Evolutionary conservation across 148 eudicot species (phyloP), one percentile per base, ranked within the genome.

Genomic region (Rhododendron vialii): DNA sequence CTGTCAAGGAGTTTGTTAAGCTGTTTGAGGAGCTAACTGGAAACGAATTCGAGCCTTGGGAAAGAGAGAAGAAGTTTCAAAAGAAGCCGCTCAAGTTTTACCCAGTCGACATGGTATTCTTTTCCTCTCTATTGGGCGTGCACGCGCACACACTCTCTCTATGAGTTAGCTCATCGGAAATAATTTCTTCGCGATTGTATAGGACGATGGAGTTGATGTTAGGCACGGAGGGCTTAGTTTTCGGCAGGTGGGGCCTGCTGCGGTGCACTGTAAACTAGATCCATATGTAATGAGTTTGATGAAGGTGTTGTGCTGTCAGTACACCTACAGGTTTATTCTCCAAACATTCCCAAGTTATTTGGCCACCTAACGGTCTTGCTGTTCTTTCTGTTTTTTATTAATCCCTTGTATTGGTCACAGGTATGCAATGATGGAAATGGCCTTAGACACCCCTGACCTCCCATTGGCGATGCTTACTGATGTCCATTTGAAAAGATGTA

Each of bases 341-440:
- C 75, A 28, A 69, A 69, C 15, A 76, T 41, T 84, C 26, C n/a
- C 15, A 3, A 11, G 4, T 18, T 15, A 36, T 30, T 5, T 63
- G 41, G 36, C 20, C 51, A 77, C 47, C 51, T 20, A 15, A 36
- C 38, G 3, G 9, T 17, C 30, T 24, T 45, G 0, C 69, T 18
- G 8, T 28, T 13, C 8, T 24, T 4, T 38, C 11, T 11, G 1
- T 67, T 35, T 48, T 17, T 0, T 12, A n/a, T 14, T 14, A 53
- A 5, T n/a, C 48, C 2, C 28, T 22, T 55, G 30, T 55, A 30
- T 17, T 80, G 53, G 38, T 63, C 76, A 48, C 78, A 95, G 96
- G 90, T 94, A 96, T 88, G 96, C 97, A 35, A 50, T 96, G 88
- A 94, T 94, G 96, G 98, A 96, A 86, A 90, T 94, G 98, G 99